Evolutionary conservation across 2,329 filamentous ascomycete species (phyloP).

Genomic region (Sordariomycetes sp.): DNA sequence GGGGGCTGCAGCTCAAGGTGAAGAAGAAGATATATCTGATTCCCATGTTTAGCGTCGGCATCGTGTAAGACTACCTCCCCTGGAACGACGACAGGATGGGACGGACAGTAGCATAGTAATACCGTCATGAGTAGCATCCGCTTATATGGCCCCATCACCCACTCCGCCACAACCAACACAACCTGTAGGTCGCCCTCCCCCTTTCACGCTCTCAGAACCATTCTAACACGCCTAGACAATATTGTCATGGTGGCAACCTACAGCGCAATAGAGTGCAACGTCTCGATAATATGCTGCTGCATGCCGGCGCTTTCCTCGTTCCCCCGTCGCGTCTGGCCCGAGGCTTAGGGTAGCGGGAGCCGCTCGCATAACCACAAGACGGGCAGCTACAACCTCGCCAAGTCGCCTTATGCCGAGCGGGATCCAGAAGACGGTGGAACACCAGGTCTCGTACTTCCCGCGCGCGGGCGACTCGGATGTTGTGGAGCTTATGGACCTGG

Average conservation of each 20-base stretch:
- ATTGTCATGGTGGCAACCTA: constrained; percentile 8
- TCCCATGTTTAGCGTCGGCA: constrained; percentile 6
- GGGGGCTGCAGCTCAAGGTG: constrained; percentile 4
- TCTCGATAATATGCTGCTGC: constrained; percentile 7
- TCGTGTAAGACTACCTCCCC: constrained; percentile 3
- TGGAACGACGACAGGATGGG: too few species aligned
- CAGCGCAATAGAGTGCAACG: constrained; percentile 7
- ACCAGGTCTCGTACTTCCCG: background rate
- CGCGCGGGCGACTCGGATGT: background rate
- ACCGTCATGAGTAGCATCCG: constrained; percentile 7
- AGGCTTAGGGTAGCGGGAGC: constrained; percentile 2
- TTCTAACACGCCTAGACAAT: constrained; percentile 1
- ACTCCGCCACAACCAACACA: constrained; percentile 5
- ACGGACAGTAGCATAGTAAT: constrained; percentile 1
- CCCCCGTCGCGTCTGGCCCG: constrained; percentile 7
- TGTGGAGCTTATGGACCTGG: background rate
- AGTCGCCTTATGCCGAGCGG: background rate
- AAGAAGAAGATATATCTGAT: constrained; percentile 6
- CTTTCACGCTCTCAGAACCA: background rate
- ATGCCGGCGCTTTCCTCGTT: constrained; percentile 4
- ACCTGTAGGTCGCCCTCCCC: background rate
- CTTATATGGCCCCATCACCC: constrained; percentile 5
- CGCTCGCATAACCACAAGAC: background rate
- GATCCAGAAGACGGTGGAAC: background rate
- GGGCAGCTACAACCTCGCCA: background rate